Evolutionary conservation across 768 basidiomycete species (phyloP).

Genomic region (Leccinum broughii): DNA sequence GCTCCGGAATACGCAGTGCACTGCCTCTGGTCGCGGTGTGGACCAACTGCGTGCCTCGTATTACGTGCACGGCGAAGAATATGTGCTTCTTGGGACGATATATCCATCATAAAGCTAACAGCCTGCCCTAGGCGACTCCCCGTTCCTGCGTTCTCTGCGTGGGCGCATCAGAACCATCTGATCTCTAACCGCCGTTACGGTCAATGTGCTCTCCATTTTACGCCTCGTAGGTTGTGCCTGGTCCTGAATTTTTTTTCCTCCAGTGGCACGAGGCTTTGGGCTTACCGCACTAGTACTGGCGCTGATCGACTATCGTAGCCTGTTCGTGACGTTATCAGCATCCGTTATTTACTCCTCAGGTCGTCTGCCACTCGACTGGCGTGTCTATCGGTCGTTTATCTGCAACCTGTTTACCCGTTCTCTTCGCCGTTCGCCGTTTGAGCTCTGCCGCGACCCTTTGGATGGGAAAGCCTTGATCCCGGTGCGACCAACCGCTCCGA

Average conservation of each 20-base stretch:
- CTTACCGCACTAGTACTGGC: background rate
- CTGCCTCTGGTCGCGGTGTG: background rate
- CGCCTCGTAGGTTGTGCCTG: constrained; percentile 15
- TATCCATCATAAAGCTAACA: background rate
- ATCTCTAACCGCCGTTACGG: constrained; percentile 18
- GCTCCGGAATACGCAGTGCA: background rate
- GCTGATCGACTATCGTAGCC: background rate
- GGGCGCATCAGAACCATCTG: constrained; percentile 23
- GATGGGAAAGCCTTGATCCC: constrained; percentile 20
- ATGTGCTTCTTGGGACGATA: constrained; percentile 6
- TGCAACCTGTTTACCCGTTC: background rate
- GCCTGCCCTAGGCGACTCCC: background rate
- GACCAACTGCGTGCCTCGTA: background rate
- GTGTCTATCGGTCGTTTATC: background rate
- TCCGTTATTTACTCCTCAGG: background rate
- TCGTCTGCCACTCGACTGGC: background rate
- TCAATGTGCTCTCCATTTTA: constrained; percentile 3
- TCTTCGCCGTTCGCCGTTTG: background rate
- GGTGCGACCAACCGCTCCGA: constrained; percentile 12
- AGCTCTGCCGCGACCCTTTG: constrained; percentile 19
- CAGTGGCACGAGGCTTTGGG: background rate
- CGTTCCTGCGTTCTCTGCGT: background rate
- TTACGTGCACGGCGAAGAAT: constrained; percentile 7
- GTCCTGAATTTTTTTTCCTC: constrained; percentile 6
- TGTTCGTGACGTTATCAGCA: background rate